Percentiles rank a stretch among this genome's conserved stretches.
phyloP scores from a whole-genome alignment of 371 early-diverging fungal genomes.

The Apophysomyces ossiformis region DNA sequence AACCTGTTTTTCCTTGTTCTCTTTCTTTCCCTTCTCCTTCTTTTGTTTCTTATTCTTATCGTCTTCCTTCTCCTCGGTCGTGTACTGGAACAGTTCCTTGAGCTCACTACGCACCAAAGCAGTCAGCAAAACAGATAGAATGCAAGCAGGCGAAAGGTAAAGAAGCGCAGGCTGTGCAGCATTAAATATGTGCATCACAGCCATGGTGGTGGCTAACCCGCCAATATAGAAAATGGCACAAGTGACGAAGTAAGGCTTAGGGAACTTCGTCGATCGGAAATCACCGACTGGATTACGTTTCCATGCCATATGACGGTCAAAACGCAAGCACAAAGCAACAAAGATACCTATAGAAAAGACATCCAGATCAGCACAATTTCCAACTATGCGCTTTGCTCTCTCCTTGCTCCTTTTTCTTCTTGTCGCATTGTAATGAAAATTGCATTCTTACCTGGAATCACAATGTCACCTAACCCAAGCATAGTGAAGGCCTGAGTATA shows the following conservation, averaged over 20 bases:
- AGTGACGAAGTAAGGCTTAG: constrained; percentile 88
- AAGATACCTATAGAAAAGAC: constrained; percentile 69
- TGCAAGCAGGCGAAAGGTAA: constrained; percentile 96
- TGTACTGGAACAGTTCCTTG: constrained; percentile 78
- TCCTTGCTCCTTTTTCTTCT: background rate
- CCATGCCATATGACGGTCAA: constrained; percentile 78
- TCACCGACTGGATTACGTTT: constrained; percentile 50
- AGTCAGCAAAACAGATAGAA: constrained; percentile 80
- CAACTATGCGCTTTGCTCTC: background rate
- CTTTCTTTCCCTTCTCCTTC: constrained; percentile 26
- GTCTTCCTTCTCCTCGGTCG: constrained; percentile 67
- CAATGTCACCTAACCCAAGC: constrained; percentile 98
- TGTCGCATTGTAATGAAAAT: too few relatives aligned
- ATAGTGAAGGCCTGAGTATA: constrained; percentile 74
- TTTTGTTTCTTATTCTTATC: constrained; percentile 43
- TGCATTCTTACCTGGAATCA: constrained; percentile 80
- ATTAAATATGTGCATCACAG: constrained; percentile 95
- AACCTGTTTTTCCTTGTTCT: constrained; percentile 10
- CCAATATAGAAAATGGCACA: constrained; percentile 82
- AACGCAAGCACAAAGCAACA: constrained; percentile 89
- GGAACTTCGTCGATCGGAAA: constrained; percentile 66
- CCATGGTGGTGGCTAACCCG: constrained; percentile 89
- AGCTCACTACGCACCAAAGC: constrained; percentile 87
- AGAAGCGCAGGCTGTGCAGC: constrained; percentile 98
- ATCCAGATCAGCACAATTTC: too few relatives aligned